These are phyloP conservation scores for Suillus weaverae DNA, from an alignment of 768 basidiomycete species.

Conservation along the genomic window DNA sequence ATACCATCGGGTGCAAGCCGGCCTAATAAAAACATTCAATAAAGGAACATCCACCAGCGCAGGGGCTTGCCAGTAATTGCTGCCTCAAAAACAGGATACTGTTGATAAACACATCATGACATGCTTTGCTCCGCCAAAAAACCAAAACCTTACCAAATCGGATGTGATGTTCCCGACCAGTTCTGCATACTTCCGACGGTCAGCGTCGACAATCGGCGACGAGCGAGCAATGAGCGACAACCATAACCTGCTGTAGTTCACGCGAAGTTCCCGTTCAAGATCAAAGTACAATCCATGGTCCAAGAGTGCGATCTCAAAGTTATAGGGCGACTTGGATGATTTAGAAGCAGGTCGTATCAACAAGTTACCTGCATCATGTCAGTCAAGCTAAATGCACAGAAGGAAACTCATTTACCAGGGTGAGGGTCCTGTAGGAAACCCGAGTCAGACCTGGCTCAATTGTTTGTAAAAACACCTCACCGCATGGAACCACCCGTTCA, in stretches of 20 bases:
- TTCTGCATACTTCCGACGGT: conserved; percentile 84
- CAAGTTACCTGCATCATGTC: conserved; percentile 65
- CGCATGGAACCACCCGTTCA: conserved; percentile 89
- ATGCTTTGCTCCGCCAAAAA: background rate
- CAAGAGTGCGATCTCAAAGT: conserved; percentile 93
- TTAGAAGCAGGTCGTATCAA: conserved; percentile 76
- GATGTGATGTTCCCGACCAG: conserved; percentile 89
- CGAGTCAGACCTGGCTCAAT: background rate
- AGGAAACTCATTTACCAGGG: conserved; percentile 49
- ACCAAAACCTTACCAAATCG: conserved; percentile 61
- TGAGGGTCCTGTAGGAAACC: conserved; percentile 70
- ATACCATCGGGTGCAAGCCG: conserved; percentile 72
- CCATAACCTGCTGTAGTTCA: conserved; percentile 90
- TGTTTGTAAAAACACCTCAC: conserved; percentile 40
- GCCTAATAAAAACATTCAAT: conserved; percentile 29
- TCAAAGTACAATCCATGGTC: conserved; percentile 97
- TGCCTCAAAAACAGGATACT: conserved; percentile 95
- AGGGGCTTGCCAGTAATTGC: conserved; percentile 74
- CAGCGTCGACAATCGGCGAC: conserved; percentile 59
- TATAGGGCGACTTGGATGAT: conserved; percentile 75
- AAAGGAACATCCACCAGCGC: background rate
- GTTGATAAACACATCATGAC: conserved; percentile 10
- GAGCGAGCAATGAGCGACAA: conserved; percentile 79
- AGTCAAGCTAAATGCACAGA: background rate
- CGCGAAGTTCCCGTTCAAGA: conserved; percentile 72